Evolutionary conservation across 2,329 filamentous ascomycete species (phyloP), one percentile per base, ranked within the genome.

Genomic region (Pezicula radicicola): DNA sequence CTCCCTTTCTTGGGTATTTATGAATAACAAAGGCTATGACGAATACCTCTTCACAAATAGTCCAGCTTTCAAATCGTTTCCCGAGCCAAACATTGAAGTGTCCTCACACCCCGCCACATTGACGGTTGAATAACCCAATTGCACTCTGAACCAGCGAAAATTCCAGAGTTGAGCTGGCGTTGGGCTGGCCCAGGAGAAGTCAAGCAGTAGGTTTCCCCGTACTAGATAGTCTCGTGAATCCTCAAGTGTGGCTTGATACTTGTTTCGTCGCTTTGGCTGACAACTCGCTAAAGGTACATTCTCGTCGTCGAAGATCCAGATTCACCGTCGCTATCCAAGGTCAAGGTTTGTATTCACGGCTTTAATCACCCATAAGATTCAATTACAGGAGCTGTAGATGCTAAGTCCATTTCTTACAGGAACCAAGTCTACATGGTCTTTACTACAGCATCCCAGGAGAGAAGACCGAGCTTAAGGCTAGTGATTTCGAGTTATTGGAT

Each of bases 251-350:
- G 5, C 27, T 28, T 5, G 27, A 28, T 5, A 28, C 27, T 28
- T 28, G 27, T 30, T 9, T 30, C 28, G 30, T 33, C 3, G 30
- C 10, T 10, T 33, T 33, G 9, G 7, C 30, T 33, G 30, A 33
- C 7, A 10, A 33, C 9, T 9, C 30, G 30, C 30, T 13, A 36
- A 27, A 44, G 53, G 28, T 57, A 53, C 28, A 18, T 69, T 12
- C 46, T 70, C 21, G 37, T 67, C 9, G 60, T 61, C 15, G 65
- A 70, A 46, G 66, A 68, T 28, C 54, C 66, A 16, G 67, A 70
- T 27, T 50, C 60, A 1, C 64, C 66, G 15, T 42, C 40, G 2
- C 25, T 42, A n/a, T 16, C 52, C 3, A 60, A 63, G 10, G 59
- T 53, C 12, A 33, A 33, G 30, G 30, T 33, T 12, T 12, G 30